Evolutionary conservation across 306 rosid genomes (phyloP), one percentile per base, ranked within the genome.

Genomic region (Prinsepia uniflora): DNA sequence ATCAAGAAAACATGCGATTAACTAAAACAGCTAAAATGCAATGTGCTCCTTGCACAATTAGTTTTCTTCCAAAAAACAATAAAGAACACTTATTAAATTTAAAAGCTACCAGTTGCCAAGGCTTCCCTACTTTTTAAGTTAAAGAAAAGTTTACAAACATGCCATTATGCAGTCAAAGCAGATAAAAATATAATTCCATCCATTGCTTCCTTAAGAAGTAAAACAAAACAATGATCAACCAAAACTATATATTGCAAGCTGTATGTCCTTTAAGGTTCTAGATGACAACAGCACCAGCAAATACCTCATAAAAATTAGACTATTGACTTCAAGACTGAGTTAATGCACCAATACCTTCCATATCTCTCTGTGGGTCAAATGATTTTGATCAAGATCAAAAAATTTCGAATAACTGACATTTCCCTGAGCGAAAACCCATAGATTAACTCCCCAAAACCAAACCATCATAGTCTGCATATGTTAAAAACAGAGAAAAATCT

Each of bases 361-460:
- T 82, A 95, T 89, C 84, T 95, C 99, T 74, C 82, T 75, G 78
- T 95, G 88, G 36, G 96, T 85, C 78, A 91, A 87, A 80, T 95
- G 92, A 73, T 80, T 89, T 73, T 89, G 99, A 81, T 89, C 99
- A 70, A 91, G 90, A 75, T 89, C 99, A 79, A 91, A 95, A 72
- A 91, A 72, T 86, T 86, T 95, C 41, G 93, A 85, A 81, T 89
- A 87, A 84, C 78, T 91, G 72, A 82, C 84, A 58, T 75, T 88
- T 49, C 84, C 82, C 67, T 81, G 96, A 62, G 90, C 76, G 45
- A 95, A 91, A 76, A 85, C 65, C 96, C 97, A 95, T 74, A 95
- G 84, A 81, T 89, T 95, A 77, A 85, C 79, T 75, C 99, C 99
- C 99, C 99, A 95, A 64, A 95, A 87, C 99, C 99, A 95, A 80